A percentile compares a stretch with the other conserved stretches of the same genome.
phyloP scores from a whole-genome alignment of 495 filamentous ascomycete genomes.

The Mytilinidion resinicola region DNA sequence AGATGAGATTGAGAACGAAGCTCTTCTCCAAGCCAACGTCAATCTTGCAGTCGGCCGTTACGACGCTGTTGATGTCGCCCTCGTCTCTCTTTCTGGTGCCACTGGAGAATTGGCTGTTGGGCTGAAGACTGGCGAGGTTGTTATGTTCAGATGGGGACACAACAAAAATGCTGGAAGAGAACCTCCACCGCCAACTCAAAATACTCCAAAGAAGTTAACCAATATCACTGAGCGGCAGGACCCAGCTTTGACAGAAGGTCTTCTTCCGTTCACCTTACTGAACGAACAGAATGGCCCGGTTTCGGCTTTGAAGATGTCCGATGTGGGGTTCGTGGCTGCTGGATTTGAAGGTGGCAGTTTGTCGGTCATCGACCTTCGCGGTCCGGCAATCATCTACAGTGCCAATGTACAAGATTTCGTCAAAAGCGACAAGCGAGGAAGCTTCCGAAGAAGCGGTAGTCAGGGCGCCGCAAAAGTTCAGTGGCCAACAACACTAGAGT shows the following conservation, averaged over 20 bases:
- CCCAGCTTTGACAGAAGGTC: conserved; percentile 70
- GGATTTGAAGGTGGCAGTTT: conserved; percentile 77
- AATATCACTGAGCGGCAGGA: conserved; percentile 70
- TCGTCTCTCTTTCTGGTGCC: conserved; percentile 65
- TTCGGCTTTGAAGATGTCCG: conserved; percentile 71
- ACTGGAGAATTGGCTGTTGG: conserved; percentile 83
- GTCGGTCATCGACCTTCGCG: conserved; percentile 76
- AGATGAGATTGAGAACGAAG: conserved; percentile 86
- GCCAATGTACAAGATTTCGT: conserved; percentile 58
- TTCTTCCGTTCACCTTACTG: conserved; percentile 74
- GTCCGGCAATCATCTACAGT: conserved; percentile 79
- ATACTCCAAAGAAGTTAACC: conserved; percentile 54
- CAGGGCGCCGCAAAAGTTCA: conserved; percentile 49
- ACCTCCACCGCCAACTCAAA: conserved; percentile 45
- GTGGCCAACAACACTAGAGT: conserved; percentile 74
- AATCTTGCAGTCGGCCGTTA: conserved; percentile 72
- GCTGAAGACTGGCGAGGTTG: conserved; percentile 70
- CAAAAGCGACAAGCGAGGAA: conserved; percentile 63
- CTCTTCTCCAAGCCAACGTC: conserved; percentile 76
- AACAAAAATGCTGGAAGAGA: conserved; percentile 59
- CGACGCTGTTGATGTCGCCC: conserved; percentile 68
- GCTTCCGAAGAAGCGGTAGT: conserved; percentile 52
- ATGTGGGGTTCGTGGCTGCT: conserved; percentile 83
- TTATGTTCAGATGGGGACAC: conserved; percentile 78
- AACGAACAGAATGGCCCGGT: conserved; percentile 75